phyloP scores from a whole-genome alignment of 148 eudicot species.

The Cornus suecica region DNA sequence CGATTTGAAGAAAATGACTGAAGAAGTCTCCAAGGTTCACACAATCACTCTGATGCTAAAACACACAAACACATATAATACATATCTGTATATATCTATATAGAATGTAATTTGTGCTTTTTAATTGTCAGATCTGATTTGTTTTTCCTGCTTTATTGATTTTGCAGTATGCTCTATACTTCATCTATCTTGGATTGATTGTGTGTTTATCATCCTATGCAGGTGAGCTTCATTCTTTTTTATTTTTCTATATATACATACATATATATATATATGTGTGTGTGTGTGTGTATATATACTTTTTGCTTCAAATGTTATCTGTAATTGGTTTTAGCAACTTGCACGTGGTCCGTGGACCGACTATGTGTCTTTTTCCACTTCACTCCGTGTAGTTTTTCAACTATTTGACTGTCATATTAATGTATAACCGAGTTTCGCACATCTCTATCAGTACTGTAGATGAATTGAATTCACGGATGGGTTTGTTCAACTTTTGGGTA shows the following conservation, averaged over 20 bases:
- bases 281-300: background rate
- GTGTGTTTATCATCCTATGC: conserved; percentile 92
- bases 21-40: conserved; percentile 88
- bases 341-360: conserved; percentile 85
- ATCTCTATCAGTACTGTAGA: conserved; percentile 20
- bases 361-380: conserved; percentile 38
- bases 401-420: conserved; percentile 11
- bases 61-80: background rate
- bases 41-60: background rate
- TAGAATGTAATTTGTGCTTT: background rate
- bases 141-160: background rate
- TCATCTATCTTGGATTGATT: conserved; percentile 91
- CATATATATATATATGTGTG: too few species aligned
- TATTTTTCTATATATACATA: background rate
- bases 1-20: conserved; percentile 75
- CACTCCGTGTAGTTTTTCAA: conserved; percentile 41
- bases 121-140: conserved; percentile 32
- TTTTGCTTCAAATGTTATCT: background rate
- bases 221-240: conserved; percentile 41
- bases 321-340: conserved; percentile 6
- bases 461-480: background rate
- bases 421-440: background rate
- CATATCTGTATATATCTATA: too few species aligned
- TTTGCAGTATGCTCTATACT: conserved; percentile 96
- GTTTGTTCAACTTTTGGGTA: background rate